Evolutionary conservation across 371 early-diverging fungal species (phyloP), one percentile per base, ranked within the genome.

Genomic region (Nematocida parisii): DNA sequence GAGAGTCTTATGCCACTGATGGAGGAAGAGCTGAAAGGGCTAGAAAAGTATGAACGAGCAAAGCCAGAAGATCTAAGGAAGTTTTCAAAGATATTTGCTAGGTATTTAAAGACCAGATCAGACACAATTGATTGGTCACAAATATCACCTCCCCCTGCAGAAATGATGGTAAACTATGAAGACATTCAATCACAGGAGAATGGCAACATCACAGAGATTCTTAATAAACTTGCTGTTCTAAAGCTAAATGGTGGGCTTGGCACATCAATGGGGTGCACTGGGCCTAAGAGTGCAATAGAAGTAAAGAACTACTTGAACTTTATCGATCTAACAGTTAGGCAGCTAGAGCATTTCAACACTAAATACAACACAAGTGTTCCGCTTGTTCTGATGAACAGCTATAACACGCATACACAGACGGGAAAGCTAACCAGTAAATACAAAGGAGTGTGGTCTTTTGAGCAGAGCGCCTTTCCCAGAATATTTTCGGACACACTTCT

Each of bases 231-330:
- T 11, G 97, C 96, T 61, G 96, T 98, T 5, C 89, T 98, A 61
- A 98, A 98, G 89, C 90, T 98, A 66, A 97, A 98, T 85, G 97
- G 99, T 85, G 99, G 97, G 75, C 90, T 97, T 46, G 99, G 97
- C 73, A 97, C 97, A 39, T 94, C 97, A 61, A 98, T 98, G 99
- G 99, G 98, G 44, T 95, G 95, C 85, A 93, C 94, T 73, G 98
- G 97, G n/a, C 98, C 98, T 72, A 98, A 98, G 89, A 85, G 88
- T 72, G 96, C 94, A 54, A 97, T 98, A 85, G 94, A 96, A 89
- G 96, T 98, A 40, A 91, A 94, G 84, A 95, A 95, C 84, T 93
- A 93, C 42, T 92, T 94, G 92, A 95, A 96, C 75, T 97, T 98
- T 87, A 90, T 98, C 81, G 97, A 98, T 87, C 89, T 98, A 73